Evolutionary conservation across 1,139 yeast genomes (phyloP).

Genomic region (Lodderomyces elongisporus): DNA sequence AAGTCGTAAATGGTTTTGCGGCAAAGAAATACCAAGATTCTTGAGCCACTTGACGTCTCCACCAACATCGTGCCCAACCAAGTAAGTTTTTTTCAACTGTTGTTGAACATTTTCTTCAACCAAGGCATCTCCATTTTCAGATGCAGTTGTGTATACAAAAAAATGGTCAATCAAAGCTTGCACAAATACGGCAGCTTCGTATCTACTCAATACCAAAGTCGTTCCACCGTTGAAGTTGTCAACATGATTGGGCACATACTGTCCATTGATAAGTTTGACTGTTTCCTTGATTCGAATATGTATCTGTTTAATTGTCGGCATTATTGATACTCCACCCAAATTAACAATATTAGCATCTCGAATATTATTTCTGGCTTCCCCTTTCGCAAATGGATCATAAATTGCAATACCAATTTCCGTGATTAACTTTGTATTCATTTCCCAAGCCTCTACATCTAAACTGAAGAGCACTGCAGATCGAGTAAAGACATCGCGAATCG

Average conservation of each 20-base stretch:
- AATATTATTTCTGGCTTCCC: too few relatives aligned
- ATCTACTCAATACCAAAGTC: constrained; percentile 38
- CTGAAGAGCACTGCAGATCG: constrained; percentile 40
- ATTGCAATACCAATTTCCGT: constrained; percentile 70
- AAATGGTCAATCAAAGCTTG: constrained; percentile 41
- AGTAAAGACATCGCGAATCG: constrained; percentile 1
- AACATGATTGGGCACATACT: constrained; percentile 60
- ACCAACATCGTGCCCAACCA: constrained; percentile 67
- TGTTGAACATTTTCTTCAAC: background rate
- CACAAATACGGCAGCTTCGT: constrained; percentile 35
- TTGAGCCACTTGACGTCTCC: constrained; percentile 58
- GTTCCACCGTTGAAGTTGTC: constrained; percentile 52
- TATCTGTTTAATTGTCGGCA: constrained; percentile 43
- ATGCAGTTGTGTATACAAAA: constrained; percentile 19
- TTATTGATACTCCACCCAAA: background rate
- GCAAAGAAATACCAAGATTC: constrained; percentile 44
- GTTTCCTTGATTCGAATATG: constrained; percentile 59
- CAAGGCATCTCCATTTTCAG: background rate
- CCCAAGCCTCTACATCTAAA: constrained; percentile 68
- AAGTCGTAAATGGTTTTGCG: constrained; percentile 25
- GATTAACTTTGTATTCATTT: constrained; percentile 36
- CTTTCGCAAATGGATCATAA: constrained; percentile 47
- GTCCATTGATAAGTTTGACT: constrained; percentile 44
- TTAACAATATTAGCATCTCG: too few relatives aligned
- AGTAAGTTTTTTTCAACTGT: constrained; percentile 17